Percentiles rank a stretch among this genome's conserved stretches.
phyloP scores from a whole-genome alignment of 2,329 filamentous ascomycete species.

The Microascus cirrosus region DNA sequence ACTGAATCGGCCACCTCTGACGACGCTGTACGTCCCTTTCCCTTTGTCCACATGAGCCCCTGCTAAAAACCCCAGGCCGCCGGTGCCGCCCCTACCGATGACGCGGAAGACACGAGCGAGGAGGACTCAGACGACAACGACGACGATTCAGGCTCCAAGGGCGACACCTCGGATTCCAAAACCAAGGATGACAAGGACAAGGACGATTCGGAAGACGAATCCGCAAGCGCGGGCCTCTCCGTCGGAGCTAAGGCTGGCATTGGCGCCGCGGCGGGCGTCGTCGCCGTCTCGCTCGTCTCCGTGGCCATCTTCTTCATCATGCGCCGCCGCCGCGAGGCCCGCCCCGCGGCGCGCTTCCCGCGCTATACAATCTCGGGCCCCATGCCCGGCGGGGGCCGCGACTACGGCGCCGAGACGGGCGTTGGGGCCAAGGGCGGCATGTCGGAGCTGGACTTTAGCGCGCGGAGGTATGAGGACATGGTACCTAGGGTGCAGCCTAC shows the following conservation, averaged over 20 bases:
- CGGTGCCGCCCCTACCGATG: background rate
- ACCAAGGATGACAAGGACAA: conserved; percentile 3
- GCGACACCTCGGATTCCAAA: background rate
- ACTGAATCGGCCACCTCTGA: background rate
- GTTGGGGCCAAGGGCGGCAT: conserved; percentile 1
- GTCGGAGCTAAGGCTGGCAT: conserved; percentile 36
- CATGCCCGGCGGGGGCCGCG: conserved; percentile 31
- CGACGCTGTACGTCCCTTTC: background rate
- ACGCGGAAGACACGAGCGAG: background rate
- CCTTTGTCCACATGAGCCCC: no score
- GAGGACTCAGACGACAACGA: background rate
- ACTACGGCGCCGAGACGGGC: conserved; percentile 7
- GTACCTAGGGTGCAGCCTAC: conserved; percentile 37
- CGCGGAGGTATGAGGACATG: conserved; percentile 48
- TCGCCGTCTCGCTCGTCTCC: conserved; percentile 24
- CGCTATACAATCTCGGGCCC: conserved; percentile 35
- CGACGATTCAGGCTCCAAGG: background rate
- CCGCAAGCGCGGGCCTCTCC: conserved; percentile 19
- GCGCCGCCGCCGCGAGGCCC: conserved; percentile 12
- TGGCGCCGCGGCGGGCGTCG: conserved; percentile 31
- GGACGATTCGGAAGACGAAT: background rate
- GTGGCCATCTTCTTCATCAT: conserved; percentile 27
- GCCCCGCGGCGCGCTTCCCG: background rate
- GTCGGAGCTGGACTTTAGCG: conserved; percentile 35
- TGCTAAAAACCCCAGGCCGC: background rate